Evolutionary conservation across 306 rosid species (phyloP).

Genomic region (Carpinus viminea): DNA sequence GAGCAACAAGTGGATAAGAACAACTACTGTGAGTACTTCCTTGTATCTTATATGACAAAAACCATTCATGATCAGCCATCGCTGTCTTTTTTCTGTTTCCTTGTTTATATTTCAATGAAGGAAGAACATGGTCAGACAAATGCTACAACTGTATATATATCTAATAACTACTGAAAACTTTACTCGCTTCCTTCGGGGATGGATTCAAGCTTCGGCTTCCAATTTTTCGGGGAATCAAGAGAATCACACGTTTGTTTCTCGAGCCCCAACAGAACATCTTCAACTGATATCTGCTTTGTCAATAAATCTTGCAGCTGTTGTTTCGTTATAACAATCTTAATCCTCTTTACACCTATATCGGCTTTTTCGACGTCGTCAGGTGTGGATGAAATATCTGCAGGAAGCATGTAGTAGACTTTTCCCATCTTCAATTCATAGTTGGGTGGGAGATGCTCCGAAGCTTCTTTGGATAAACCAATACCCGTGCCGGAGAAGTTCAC

Average conservation of each 20-base stretch:
- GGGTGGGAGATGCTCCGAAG: constrained; percentile 40
- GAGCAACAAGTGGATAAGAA: neutral
- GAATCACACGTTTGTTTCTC: neutral
- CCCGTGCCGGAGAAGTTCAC: constrained; percentile 32
- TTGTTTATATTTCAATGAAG: neutral
- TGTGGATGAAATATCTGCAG: constrained; percentile 17
- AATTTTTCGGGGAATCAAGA: constrained; percentile 11
- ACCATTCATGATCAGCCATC: neutral
- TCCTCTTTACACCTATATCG: constrained; percentile 38
- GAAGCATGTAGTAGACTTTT: constrained; percentile 53
- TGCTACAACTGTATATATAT: neutral
- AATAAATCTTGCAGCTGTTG: constrained; percentile 60
- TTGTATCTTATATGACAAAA: neutral
- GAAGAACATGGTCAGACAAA: neutral
- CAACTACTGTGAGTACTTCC: neutral
- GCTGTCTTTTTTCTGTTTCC: neutral
- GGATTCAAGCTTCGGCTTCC: constrained; percentile 56
- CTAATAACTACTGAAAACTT: neutral
- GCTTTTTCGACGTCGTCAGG: neutral
- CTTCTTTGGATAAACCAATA: constrained; percentile 46
- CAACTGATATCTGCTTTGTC: constrained; percentile 47
- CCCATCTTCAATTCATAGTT: constrained; percentile 55
- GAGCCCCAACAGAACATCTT: constrained; percentile 43
- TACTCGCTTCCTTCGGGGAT: constrained; percentile 66
- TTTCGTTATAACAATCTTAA: constrained; percentile 65